Percentiles rank a stretch among this genome's conserved stretches.
These are phyloP conservation scores for Tuber brumale DNA, from an alignment of 495 filamentous ascomycete species.

Conservation along the genomic window DNA sequence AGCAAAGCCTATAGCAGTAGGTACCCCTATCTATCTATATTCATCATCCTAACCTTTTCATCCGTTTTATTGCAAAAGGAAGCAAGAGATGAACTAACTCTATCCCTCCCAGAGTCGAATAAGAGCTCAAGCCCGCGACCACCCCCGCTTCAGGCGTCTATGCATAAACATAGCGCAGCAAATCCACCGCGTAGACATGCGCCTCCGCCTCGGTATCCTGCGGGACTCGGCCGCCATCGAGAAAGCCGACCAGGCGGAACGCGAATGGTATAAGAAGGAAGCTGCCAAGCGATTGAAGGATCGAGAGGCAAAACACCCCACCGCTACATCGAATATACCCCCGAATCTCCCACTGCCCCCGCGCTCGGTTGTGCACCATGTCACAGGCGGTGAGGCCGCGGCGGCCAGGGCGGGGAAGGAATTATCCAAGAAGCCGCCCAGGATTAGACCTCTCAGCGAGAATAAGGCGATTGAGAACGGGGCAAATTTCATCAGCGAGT, in stretches of 20 bases:
- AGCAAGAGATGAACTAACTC: not conserved
- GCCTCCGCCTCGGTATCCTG: conserved; percentile 73
- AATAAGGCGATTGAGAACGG: conserved; percentile 92
- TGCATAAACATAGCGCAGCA: conserved; percentile 72
- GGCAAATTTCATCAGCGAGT: conserved; percentile 87
- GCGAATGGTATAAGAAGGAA: conserved; percentile 42
- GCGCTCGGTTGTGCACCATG: conserved; percentile 9
- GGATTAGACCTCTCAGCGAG: conserved; percentile 75
- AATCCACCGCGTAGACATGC: conserved; percentile 92
- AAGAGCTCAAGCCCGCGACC: conserved; percentile 89
- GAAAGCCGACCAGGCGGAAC: conserved; percentile 68
- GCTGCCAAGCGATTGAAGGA: conserved; percentile 31
- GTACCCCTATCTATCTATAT: conserved; percentile 26
- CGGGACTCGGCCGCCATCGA: conserved; percentile 66
- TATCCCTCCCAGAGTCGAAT: conserved; percentile 65
- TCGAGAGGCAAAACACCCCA: conserved; percentile 44
- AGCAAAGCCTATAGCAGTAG: conserved; percentile 66
- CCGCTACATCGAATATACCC: conserved; percentile 49
- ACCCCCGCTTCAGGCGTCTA: conserved; percentile 74
- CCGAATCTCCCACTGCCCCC: conserved; percentile 21
- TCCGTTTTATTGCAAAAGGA: conserved; percentile 6
- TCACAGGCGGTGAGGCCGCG: conserved; percentile 33
- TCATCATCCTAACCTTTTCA: conserved; percentile 48
- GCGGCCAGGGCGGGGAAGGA: not conserved
- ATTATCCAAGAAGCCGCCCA: conserved; percentile 40